Evolutionary conservation across 495 filamentous ascomycete species (phyloP).

Genomic region (Lasiosphaeris hirsuta): DNA sequence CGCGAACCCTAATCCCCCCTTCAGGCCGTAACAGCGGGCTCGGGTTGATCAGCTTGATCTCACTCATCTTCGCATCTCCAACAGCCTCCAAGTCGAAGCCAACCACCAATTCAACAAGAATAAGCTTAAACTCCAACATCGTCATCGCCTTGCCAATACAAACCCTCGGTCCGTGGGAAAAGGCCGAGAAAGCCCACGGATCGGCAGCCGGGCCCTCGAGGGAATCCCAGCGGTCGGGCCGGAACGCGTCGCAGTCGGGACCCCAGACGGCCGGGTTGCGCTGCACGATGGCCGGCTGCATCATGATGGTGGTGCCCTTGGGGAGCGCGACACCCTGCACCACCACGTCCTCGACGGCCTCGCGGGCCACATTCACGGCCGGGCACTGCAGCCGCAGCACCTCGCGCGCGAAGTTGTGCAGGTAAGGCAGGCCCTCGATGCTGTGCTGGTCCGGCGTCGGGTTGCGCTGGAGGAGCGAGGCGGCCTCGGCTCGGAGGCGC

Average conservation of each 20-base stretch:
- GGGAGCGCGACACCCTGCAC: conserved; percentile 31
- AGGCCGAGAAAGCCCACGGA: conserved; percentile 1
- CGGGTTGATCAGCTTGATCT: conserved; percentile 4
- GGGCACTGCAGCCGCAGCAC: conserved; percentile 39
- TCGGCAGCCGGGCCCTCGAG: background rate
- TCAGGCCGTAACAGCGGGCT: background rate
- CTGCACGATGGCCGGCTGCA: conserved; percentile 26
- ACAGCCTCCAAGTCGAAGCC: conserved; percentile 5
- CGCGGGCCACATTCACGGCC: conserved; percentile 25
- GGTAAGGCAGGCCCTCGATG: conserved; percentile 35
- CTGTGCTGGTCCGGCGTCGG: conserved; percentile 30
- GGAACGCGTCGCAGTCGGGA: conserved; percentile 22
- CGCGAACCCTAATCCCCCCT: background rate
- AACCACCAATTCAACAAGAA: conserved; percentile 4
- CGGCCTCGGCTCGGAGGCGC: conserved; percentile 26
- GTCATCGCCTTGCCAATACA: conserved; percentile 9
- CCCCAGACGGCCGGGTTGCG: conserved; percentile 34
- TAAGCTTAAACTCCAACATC: conserved; percentile 13
- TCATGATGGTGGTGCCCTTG: conserved; percentile 29
- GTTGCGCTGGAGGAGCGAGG: conserved; percentile 12
- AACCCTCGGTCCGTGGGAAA: conserved; percentile 5
- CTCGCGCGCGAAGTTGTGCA: conserved; percentile 39
- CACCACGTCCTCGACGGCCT: conserved; percentile 21
- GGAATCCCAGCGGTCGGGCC: conserved; percentile 36
- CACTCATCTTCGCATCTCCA: background rate